phyloP scores from a whole-genome alignment of 345 rosid genomes.

The Eutrema japonicum region DNA sequence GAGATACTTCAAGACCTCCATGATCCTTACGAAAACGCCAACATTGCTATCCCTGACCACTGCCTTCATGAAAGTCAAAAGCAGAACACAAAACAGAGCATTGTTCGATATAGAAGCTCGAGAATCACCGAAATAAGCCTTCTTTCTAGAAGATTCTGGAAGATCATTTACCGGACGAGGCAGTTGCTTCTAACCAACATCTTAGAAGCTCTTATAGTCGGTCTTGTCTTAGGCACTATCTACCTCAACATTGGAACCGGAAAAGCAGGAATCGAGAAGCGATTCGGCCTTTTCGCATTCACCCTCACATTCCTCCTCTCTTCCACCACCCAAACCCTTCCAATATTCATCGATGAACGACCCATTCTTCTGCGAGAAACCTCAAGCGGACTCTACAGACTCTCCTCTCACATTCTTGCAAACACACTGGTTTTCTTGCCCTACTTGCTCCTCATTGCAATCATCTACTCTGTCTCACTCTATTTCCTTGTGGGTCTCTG shows the following conservation, averaged over 20 bases:
- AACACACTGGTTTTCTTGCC: constrained; percentile 90
- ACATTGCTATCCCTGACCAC: constrained; percentile 25
- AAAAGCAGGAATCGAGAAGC: constrained; percentile 74
- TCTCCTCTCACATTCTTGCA: constrained; percentile 82
- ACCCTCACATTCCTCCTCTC: constrained; percentile 96
- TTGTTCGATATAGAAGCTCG: constrained; percentile 55
- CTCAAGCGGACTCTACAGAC: constrained; percentile 80
- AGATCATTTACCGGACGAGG: constrained; percentile 78
- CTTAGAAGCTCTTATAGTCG: constrained; percentile 81
- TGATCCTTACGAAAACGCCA: constrained; percentile 39
- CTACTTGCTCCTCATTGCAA: constrained; percentile 64
- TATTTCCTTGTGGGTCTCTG: constrained; percentile 94
- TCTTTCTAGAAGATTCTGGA: constrained; percentile 68
- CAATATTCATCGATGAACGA: constrained; percentile 86
- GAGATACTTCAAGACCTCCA: constrained; percentile 69
- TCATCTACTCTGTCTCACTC: constrained; percentile 71
- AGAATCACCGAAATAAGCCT: constrained; percentile 62
- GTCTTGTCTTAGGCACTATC: constrained; percentile 87
- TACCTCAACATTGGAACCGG: constrained; percentile 76
- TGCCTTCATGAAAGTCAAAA: background rate
- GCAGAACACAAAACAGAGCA: constrained; percentile 34
- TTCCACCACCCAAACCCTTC: constrained; percentile 87
- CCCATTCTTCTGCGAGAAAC: constrained; percentile 78
- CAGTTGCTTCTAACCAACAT: constrained; percentile 82
- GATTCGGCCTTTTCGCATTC: constrained; percentile 91